Percentiles rank a stretch among this genome's conserved stretches.
phyloP scores from a whole-genome alignment of 2,329 filamentous ascomycete species.

The Tricladium varicosporioides region DNA sequence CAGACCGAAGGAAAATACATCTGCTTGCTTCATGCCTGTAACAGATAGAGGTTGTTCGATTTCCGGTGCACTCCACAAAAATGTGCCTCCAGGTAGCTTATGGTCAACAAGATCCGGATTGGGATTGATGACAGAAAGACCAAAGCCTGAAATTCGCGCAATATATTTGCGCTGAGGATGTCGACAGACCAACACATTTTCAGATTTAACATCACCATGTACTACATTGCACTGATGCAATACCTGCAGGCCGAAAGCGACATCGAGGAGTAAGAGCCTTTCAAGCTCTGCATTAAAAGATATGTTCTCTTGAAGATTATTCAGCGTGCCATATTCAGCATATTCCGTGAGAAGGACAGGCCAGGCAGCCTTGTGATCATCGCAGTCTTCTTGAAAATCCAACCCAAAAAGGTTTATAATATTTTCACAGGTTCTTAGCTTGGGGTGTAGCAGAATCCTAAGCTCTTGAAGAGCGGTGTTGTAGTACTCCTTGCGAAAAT shows the following conservation, averaged over 20 bases:
- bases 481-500: not conserved
- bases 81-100: not conserved
- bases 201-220: slow-evolving; percentile 9
- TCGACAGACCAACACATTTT: slow-evolving; percentile 10
- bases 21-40: slow-evolving; percentile 4
- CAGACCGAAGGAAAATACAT: slow-evolving; percentile 6
- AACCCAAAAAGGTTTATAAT: slow-evolving; percentile 3
- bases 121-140: slow-evolving; percentile 4
- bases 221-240: slow-evolving; percentile 7
- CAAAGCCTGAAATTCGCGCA: slow-evolving; percentile 8
- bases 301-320: slow-evolving; percentile 6
- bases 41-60: not conserved
- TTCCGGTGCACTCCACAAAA: slow-evolving; percentile 5
- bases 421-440: not conserved
- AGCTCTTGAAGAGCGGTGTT: slow-evolving; percentile 1
- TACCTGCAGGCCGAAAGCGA: slow-evolving; percentile 5
- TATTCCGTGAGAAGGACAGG: slow-evolving; percentile 12
- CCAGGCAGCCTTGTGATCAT: not conserved
- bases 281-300: not conserved
- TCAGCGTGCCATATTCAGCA: slow-evolving; percentile 12
- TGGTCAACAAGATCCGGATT: not conserved
- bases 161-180: slow-evolving; percentile 3
- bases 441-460: not conserved
- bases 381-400: slow-evolving; percentile 5
- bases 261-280: slow-evolving; percentile 2